Evolutionary conservation across 2,329 filamentous ascomycete species (phyloP).

Genomic region (Chaetomiaceae sp.): DNA sequence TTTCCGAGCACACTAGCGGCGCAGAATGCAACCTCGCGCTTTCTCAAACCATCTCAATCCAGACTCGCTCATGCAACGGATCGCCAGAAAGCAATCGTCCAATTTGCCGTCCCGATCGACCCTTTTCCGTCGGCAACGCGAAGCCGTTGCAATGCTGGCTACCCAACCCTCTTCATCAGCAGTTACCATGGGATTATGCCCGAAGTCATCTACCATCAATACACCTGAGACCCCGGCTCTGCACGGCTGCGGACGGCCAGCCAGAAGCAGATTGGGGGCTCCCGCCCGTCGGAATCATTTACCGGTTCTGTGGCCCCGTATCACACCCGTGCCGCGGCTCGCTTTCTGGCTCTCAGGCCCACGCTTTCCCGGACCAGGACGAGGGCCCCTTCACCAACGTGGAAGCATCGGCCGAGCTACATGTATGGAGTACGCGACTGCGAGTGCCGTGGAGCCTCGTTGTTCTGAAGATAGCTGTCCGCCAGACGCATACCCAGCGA

Average conservation of each 20-base stretch:
- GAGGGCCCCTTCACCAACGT: background rate
- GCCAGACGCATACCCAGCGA: too few species aligned
- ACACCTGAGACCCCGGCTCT: constrained; percentile 8
- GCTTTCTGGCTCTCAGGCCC: constrained; percentile 2
- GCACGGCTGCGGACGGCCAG: too few species aligned
- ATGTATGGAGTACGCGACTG: background rate
- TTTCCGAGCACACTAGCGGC: too few species aligned
- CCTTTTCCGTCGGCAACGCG: background rate
- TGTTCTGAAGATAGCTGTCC: background rate
- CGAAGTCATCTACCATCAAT: constrained; percentile 8
- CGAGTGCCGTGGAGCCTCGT: too few species aligned
- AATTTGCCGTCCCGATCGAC: too few species aligned
- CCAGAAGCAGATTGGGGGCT: background rate
- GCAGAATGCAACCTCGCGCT: too few species aligned
- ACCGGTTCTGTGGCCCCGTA: constrained; percentile 4
- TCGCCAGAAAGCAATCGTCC: too few species aligned
- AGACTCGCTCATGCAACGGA: too few species aligned
- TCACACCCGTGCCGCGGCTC: constrained; percentile 1
- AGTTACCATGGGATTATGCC: background rate
- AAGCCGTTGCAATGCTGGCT: background rate
- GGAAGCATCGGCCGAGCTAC: background rate
- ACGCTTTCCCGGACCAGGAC: background rate
- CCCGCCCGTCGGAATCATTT: background rate
- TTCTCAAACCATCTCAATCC: too few species aligned
- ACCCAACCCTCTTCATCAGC: background rate